These are phyloP conservation scores for Pilobolus umbonatus DNA, from an alignment of 192 early-diverging fungal species.

Conservation along the genomic window DNA sequence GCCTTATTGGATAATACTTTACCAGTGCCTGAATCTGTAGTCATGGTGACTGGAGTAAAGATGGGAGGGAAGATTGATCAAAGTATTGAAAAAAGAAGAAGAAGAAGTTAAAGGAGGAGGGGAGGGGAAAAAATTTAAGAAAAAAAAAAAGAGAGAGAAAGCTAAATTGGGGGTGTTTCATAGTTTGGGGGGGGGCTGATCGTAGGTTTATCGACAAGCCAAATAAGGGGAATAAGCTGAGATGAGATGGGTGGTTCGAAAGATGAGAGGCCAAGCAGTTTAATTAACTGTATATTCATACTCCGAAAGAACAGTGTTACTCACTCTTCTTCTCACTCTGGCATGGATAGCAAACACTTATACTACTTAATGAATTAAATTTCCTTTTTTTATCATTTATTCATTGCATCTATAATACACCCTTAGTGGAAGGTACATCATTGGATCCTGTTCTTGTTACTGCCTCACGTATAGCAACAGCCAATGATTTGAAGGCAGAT, in stretches of 20 bases:
- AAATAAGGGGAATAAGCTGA: too few relatives aligned
- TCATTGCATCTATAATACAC: conserved; percentile 56
- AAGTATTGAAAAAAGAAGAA: not conserved
- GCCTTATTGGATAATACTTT: not conserved
- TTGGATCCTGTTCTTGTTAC: conserved; percentile 78
- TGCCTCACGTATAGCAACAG: conserved; percentile 89
- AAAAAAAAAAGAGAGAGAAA: conserved; percentile 2
- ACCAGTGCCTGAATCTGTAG: conserved; percentile 2
- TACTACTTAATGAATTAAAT: not conserved
- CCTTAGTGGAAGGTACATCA: conserved; percentile 96
- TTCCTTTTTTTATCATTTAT: not conserved
- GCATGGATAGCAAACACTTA: not conserved
- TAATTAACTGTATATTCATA: too few relatives aligned
- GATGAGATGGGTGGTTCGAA: too few relatives aligned
- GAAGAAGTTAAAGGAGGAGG: not conserved
- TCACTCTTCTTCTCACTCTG: not conserved
- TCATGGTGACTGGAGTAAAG: not conserved
- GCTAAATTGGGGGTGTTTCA: not conserved
- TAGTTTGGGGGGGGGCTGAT: too few relatives aligned
- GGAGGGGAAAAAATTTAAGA: not conserved
- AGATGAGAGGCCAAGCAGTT: too few relatives aligned
- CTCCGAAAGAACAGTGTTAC: too few relatives aligned
- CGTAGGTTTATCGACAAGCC: too few relatives aligned
- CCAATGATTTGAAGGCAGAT: conserved; percentile 95
- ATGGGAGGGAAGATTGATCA: not conserved